Base-by-base conservation (phyloP, 2,329 filamentous ascomycete species). In the Pleoardoris graminearum region DNA sequence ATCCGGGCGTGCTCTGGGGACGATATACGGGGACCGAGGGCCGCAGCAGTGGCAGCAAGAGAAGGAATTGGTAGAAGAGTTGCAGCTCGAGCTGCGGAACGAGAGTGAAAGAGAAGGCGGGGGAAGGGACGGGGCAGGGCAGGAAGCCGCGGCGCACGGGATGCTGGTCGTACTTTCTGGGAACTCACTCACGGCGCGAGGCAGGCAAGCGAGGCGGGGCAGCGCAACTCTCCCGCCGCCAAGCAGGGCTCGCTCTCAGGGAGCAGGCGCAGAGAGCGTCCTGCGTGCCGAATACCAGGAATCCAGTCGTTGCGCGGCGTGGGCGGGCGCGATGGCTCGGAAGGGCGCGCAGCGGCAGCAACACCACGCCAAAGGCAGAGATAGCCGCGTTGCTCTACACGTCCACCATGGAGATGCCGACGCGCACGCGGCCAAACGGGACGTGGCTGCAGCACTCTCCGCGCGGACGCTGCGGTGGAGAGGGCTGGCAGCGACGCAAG, bases 381-480 rank as follows among this genome's bases (percentile, higher is more conserved):
- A 66, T 61, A 53, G 57, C 61, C 54, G 51, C 50, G 62, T 55
- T 53, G 58, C 58, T 42, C 51, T 53, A 58, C 53, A 42, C 48
- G 42, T 53, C 33, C 51, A 63, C 58, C 68, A 69, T 63, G 50
- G 54, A 68, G 57, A 53, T 53, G 57, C 33, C 48, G 51, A 53
- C 29, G 56, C 39, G 48, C 43, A 55, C 38, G 57, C 56, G 59
- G 64, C 65, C 57, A 60, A 63, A 48, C 42, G 58, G 43, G 66
- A 66, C 48, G 68, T 67, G 67, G 68, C 68, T 71, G 69, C 70
- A 71, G 68, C 63, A 53, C 54, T 53, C 54, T 56, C 53, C 50
- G 42, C 45, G 45, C 50, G 45, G 46, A 48, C 54, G 47, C 50
- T 52, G 46, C 49, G 50, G 37, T 46, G 43, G 58, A 53, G 56